phyloP scores from a whole-genome alignment of 2,329 filamentous ascomycete genomes.

The Alternaria novae-zelandiae region DNA sequence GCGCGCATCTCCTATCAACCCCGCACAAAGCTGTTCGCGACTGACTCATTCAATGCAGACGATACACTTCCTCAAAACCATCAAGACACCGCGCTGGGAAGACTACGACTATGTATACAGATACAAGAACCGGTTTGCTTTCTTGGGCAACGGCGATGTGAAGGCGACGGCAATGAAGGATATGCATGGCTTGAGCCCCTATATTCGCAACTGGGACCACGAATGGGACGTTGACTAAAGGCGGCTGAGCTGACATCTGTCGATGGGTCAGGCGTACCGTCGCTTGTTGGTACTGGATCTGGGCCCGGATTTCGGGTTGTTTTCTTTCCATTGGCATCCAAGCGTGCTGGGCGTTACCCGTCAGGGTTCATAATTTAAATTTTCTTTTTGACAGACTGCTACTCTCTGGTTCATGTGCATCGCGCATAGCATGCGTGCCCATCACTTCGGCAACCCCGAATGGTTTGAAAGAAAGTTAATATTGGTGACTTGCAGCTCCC shows the following conservation, averaged over 20 bases:
- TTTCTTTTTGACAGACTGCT: not conserved
- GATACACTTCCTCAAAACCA: constrained; percentile 47
- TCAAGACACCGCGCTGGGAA: constrained; percentile 52
- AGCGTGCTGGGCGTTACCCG: not conserved
- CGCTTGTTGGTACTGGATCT: not conserved
- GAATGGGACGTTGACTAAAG: constrained; percentile 55
- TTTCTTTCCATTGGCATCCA: not conserved
- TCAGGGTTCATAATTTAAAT: not conserved
- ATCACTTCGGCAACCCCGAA: not conserved
- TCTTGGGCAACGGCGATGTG: constrained; percentile 50
- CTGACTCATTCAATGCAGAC: constrained; percentile 41
- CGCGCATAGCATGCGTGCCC: not conserved
- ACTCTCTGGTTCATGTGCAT: not conserved
- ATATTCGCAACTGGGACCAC: constrained; percentile 53
- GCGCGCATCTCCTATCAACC: not conserved
- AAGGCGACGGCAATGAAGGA: constrained; percentile 53
- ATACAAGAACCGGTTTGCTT: constrained; percentile 43
- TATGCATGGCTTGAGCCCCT: constrained; percentile 52
- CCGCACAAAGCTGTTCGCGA: constrained; percentile 17
- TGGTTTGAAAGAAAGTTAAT: not conserved
- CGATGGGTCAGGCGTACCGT: not conserved
- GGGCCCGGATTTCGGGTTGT: not conserved
- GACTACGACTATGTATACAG: constrained; percentile 55
- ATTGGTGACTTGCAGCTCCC: not conserved
- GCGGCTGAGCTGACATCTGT: not conserved